Evolutionary conservation across 345 rosid genomes (phyloP).

Genomic region (Kandelia obovata): DNA sequence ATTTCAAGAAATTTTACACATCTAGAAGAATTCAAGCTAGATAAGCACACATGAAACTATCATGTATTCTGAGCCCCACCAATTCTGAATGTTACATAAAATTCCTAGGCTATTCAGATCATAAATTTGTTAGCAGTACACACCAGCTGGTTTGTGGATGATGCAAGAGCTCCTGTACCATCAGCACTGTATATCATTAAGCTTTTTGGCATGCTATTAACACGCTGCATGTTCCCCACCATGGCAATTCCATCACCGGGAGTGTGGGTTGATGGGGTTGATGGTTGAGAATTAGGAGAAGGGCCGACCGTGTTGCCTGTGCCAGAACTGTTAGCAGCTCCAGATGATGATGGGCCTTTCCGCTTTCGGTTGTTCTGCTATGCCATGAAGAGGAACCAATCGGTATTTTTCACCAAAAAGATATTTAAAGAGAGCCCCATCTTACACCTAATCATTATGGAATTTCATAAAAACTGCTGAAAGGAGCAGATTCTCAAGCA

Average conservation of each 20-base stretch:
- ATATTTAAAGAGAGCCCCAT: too few species aligned
- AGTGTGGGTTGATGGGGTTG: conserved; percentile 96
- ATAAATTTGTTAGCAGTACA: conserved; percentile 15
- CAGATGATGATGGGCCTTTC: conserved; percentile 94
- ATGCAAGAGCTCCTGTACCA: conserved; percentile 79
- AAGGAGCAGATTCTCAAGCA: neutral
- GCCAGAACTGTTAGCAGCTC: conserved; percentile 96
- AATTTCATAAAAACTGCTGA: too few species aligned
- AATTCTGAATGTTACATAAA: neutral
- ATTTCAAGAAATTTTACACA: neutral
- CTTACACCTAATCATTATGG: too few species aligned
- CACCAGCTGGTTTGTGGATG: conserved; percentile 90
- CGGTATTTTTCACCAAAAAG: conserved; percentile 3
- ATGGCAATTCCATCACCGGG: conserved; percentile 82
- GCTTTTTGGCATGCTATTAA: conserved; percentile 68
- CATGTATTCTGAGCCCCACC: neutral
- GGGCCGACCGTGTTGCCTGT: conserved; percentile 95
- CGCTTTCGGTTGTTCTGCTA: conserved; percentile 82
- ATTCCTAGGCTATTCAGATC: conserved; percentile 3
- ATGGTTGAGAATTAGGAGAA: conserved; percentile 89
- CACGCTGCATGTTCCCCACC: conserved; percentile 76
- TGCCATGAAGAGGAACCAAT: conserved; percentile 15
- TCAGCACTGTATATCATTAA: conserved; percentile 86
- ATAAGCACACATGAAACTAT: neutral
- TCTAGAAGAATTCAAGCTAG: conserved; percentile 3